These are phyloP conservation scores for Mrakiaceae sp. DNA, from an alignment of 1,284 basidiomycete genomes.

Conservation along the genomic window DNA sequence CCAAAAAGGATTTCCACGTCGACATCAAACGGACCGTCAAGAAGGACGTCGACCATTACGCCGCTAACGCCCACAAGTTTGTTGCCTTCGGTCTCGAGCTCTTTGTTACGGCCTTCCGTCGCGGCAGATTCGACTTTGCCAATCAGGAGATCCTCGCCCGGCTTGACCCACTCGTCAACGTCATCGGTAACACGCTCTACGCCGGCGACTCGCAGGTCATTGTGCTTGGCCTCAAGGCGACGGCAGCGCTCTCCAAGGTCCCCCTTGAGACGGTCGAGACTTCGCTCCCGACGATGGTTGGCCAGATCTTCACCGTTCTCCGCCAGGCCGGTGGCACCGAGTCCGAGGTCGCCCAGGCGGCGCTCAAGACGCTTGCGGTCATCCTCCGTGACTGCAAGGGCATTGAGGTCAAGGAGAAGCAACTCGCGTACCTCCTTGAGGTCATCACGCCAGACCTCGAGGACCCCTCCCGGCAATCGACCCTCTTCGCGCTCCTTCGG, in stretches of 20 bases:
- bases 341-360: conserved; percentile 78
- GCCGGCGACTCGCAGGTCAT: conserved; percentile 69
- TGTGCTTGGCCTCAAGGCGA: conserved; percentile 66
- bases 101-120: conserved; percentile 74
- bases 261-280: conserved; percentile 67
- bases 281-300: conserved; percentile 71
- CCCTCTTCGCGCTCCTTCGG: conserved; percentile 82
- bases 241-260: conserved; percentile 70
- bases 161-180: conserved; percentile 72
- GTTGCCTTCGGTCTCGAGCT: conserved; percentile 86
- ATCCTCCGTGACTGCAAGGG: conserved; percentile 74
- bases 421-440: conserved; percentile 75
- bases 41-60: conserved; percentile 55
- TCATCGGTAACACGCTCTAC: conserved; percentile 88
- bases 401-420: conserved; percentile 75
- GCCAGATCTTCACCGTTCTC: conserved; percentile 76
- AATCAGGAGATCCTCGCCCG: conserved; percentile 60
- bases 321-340: conserved; percentile 77
- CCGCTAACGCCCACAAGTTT: conserved; percentile 72
- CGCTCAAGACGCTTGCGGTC: conserved; percentile 72
- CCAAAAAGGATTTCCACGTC: conserved; percentile 52
- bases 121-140: conserved; percentile 75
- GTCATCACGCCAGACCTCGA: conserved; percentile 86
- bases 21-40: conserved; percentile 59
- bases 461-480: conserved; percentile 73